Evolutionary conservation across 805 yeast genomes (phyloP).

Genomic region (Ogataea nonfermentans): DNA sequence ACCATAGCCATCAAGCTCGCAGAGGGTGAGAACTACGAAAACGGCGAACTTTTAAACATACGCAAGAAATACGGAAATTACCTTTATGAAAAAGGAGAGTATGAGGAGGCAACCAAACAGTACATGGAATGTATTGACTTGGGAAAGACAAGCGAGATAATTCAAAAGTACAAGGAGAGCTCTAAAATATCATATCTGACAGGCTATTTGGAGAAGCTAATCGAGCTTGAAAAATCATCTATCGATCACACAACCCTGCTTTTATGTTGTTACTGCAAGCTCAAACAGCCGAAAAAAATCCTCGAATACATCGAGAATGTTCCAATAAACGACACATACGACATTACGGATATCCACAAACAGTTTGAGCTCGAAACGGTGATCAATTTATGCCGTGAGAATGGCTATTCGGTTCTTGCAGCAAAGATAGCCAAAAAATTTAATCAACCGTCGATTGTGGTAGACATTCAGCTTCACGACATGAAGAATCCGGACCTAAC

Average conservation of each 20-base stretch:
- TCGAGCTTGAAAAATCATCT: constrained; percentile 55
- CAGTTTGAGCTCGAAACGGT: constrained; percentile 69
- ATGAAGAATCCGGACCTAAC: constrained; percentile 59
- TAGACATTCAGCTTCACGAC: constrained; percentile 69
- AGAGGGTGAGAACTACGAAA: constrained; percentile 27
- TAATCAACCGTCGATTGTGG: constrained; percentile 71
- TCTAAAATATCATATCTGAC: constrained; percentile 66
- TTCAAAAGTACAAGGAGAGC: constrained; percentile 75
- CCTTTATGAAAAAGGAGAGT: constrained; percentile 63
- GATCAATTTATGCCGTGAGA: constrained; percentile 68
- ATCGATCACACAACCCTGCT: constrained; percentile 80
- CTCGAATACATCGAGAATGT: constrained; percentile 50
- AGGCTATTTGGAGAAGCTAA: constrained; percentile 58
- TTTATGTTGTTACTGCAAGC: constrained; percentile 75
- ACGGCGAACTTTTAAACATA: constrained; percentile 38
- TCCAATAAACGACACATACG: constrained; percentile 33
- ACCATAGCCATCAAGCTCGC: constrained; percentile 74
- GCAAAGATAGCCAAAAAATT: constrained; percentile 66
- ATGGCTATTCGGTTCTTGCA: constrained; percentile 65
- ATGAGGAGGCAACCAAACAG: constrained; percentile 68
- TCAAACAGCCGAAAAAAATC: constrained; percentile 60
- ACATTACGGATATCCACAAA: constrained; percentile 34
- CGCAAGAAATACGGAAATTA: constrained; percentile 67
- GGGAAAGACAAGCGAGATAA: constrained; percentile 70
- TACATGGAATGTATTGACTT: constrained; percentile 50